Percentiles rank a stretch among this genome's conserved stretches.
These are phyloP conservation scores for Colletotrichum sp. DNA, from an alignment of 2,329 filamentous ascomycete species.

Conservation along the genomic window DNA sequence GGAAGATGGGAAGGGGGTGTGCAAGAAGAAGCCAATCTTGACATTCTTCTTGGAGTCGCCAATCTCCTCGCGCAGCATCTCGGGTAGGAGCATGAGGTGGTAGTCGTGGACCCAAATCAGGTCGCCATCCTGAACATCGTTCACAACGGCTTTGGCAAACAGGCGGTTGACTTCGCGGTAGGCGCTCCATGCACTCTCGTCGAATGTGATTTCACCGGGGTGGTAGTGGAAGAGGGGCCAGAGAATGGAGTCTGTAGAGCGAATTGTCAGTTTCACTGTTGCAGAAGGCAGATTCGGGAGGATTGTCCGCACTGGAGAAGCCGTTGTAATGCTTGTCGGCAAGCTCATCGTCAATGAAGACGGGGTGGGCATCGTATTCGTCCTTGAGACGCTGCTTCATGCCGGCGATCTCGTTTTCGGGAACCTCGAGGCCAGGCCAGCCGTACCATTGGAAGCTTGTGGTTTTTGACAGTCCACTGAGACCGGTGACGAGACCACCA, in stretches of 20 bases:
- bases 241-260: constrained; percentile 80
- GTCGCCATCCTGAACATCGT: constrained; percentile 90
- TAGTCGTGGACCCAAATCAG: constrained; percentile 99
- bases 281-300: background rate
- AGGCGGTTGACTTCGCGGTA: constrained; percentile 93
- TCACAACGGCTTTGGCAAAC: constrained; percentile 86
- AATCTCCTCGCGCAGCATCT: constrained; percentile 93
- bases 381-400: constrained; percentile 82
- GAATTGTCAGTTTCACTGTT: background rate
- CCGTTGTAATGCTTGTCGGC: constrained; percentile 98
- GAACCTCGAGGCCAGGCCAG: constrained; percentile 93
- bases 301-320: constrained; percentile 77
- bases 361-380: constrained; percentile 87
- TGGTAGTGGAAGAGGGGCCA: constrained; percentile 99
- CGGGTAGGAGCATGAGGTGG: constrained; percentile 94
- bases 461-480: constrained; percentile 89
- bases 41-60: constrained; percentile 83
- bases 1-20: constrained; percentile 95
- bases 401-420: constrained; percentile 77
- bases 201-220: constrained; percentile 96
- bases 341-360: constrained; percentile 92
- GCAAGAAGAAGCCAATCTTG: constrained; percentile 97
- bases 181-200: constrained; percentile 91
- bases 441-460: constrained; percentile 99
- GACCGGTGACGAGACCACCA: constrained; percentile 89